Evolutionary conservation across 805 yeast genomes (phyloP), one percentile per base, ranked within the genome.

Genomic region (Yarrowia porcina): DNA sequence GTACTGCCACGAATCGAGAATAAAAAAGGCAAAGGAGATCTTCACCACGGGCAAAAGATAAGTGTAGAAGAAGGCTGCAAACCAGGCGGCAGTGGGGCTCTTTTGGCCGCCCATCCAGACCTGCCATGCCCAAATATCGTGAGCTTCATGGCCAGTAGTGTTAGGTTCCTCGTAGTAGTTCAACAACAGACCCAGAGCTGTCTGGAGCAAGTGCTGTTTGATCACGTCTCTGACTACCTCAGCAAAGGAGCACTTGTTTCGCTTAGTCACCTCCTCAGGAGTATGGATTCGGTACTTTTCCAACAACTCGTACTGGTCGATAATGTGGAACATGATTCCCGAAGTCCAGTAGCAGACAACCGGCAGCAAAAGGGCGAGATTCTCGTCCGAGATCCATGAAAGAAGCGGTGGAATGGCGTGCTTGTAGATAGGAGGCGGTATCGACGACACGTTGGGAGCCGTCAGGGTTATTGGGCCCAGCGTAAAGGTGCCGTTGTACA

Each of bases 1-100:
- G 75, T 89, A 94, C 76, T 94, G 99, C 99, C 99, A 94, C 3
- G 96, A 82, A 73, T 94, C 99, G 69, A 94, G 82, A 66, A 94
- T 77, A 59, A 84, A 71, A 70, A 91, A 86, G 2, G 96, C 97
- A 30, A 79, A 50, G 13, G 76, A 54, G 32, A 90, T 74, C 67
- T 84, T 85, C n/a, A 83, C 27, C 1, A 76, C 45, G 0, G 97
- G 85, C n/a, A 18, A 10, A 7, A 56, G 7, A 35, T 56, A 56
- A 12, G 38, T 39, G 49, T 56, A 56, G 18, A 28, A 47, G 4
- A 39, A n/a, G 68, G 84, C 71, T 5, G 88, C 89, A 69, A 84
- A 84, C 77, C 81, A 79, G 67, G 79, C 73, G 54, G 72, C 68
- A 10, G 30, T 7, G 23, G 47, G 47, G 21, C 39, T 56, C 12